A percentile compares a stretch with the other conserved stretches of the same genome.
phyloP scores from a whole-genome alignment of 2,329 filamentous ascomycete species.

The Mycosphaerella sp. region DNA sequence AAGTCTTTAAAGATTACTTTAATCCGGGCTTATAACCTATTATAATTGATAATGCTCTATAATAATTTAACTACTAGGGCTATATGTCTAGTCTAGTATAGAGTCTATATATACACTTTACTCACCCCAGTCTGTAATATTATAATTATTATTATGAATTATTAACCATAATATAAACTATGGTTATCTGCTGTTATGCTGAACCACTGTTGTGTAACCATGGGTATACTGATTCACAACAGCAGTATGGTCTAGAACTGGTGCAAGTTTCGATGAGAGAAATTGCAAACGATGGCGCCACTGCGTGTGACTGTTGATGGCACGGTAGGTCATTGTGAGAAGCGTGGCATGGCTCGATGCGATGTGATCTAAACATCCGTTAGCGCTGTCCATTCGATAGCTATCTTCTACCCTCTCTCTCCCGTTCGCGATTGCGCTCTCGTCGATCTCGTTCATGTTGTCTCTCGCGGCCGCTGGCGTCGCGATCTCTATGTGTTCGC shows the following conservation, averaged over 20 bases:
- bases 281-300: background rate
- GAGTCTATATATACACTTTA: too few species aligned
- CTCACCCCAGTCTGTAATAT: too few species aligned
- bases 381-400: slow-evolving; percentile 10
- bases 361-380: slow-evolving; percentile 13
- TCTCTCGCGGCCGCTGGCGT: slow-evolving; percentile 22
- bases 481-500: slow-evolving; percentile 24
- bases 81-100: too few species aligned
- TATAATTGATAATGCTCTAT: too few species aligned
- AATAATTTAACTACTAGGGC: too few species aligned
- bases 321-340: background rate
- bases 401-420: slow-evolving; percentile 19
- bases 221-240: too few species aligned
- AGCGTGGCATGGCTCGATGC: background rate
- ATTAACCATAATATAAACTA: too few species aligned
- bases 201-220: too few species aligned
- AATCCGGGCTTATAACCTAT: too few species aligned
- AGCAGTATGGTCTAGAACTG: background rate
- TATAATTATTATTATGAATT: too few species aligned
- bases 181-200: too few species aligned
- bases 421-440: slow-evolving; percentile 13
- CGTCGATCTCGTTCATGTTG: slow-evolving; percentile 20
- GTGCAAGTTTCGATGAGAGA: background rate
- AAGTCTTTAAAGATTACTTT: too few species aligned
- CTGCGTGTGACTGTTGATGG: background rate